A percentile compares a stretch with the other conserved stretches of the same genome.
Conservation (phyloP, 1,284 basidiomycete species). For the Puccinia coronata region DNA sequence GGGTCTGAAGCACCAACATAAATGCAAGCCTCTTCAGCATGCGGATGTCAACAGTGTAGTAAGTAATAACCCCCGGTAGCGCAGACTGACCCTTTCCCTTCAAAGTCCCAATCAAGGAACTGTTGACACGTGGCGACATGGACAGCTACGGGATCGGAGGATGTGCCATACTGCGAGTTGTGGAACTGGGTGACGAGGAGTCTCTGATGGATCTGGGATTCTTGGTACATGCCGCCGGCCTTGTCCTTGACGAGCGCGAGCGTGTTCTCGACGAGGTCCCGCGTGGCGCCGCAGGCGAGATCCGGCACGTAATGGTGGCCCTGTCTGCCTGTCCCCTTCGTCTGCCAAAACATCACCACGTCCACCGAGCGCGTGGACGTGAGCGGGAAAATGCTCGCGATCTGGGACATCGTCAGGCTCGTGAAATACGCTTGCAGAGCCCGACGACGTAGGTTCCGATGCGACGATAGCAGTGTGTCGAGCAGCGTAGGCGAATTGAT, state of each 20-base stretch:
- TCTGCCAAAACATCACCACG: slow-evolving; percentile 72
- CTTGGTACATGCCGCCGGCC: slow-evolving; percentile 79
- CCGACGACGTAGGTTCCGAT: slow-evolving; percentile 62
- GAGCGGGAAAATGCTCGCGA: slow-evolving; percentile 72
- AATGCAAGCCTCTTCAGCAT: neutral
- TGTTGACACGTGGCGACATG: slow-evolving; percentile 55
- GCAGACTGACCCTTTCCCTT: slow-evolving; percentile 23
- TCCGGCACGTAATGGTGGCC: slow-evolving; percentile 69
- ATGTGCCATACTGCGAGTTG: slow-evolving; percentile 72
- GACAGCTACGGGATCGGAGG: slow-evolving; percentile 71
- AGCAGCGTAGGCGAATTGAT: slow-evolving; percentile 55
- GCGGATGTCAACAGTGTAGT: no score
- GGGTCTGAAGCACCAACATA: neutral
- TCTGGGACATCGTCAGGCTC: slow-evolving; percentile 65
- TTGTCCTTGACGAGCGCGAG: slow-evolving; percentile 68
- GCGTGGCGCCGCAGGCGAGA: slow-evolving; percentile 68
- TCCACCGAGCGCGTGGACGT: slow-evolving; percentile 73
- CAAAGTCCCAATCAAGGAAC: slow-evolving; percentile 47
- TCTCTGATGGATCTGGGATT: slow-evolving; percentile 73
- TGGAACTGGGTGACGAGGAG: slow-evolving; percentile 70
- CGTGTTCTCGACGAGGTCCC: slow-evolving; percentile 64
- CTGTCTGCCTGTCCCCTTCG: slow-evolving; percentile 63
- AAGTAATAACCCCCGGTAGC: no score
- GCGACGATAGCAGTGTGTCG: slow-evolving; percentile 61
- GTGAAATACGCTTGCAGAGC: slow-evolving; percentile 63